phyloP scores from a whole-genome alignment of 306 rosid genomes.

The Coriaria nepalensis region DNA sequence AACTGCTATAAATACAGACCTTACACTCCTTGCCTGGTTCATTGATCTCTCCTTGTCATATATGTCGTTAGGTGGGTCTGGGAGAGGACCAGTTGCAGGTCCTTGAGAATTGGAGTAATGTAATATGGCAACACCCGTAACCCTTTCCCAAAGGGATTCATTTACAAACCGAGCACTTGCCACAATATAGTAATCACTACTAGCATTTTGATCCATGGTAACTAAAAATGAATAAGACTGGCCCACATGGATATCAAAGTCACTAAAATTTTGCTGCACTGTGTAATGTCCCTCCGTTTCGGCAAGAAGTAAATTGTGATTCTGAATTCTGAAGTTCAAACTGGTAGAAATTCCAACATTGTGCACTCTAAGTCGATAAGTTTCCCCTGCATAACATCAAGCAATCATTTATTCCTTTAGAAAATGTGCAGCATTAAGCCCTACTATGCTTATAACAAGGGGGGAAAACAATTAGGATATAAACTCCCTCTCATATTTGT shows the following conservation, averaged over 20 bases:
- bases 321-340: conserved; percentile 86
- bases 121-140: conserved; percentile 73
- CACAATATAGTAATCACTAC: conserved; percentile 82
- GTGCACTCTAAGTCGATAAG: conserved; percentile 71
- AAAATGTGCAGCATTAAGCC: too few species aligned
- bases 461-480: too few species aligned
- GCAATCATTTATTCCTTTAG: neutral
- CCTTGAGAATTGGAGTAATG: conserved; percentile 83
- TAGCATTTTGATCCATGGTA: conserved; percentile 77
- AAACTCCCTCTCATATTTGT: too few species aligned
- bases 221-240: conserved; percentile 79
- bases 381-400: conserved; percentile 53
- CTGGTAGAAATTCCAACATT: conserved; percentile 78
- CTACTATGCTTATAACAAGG: too few species aligned
- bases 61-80: conserved; percentile 58
- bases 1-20: conserved; percentile 36
- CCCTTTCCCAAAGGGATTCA: conserved; percentile 71
- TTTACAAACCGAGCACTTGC: conserved; percentile 97
- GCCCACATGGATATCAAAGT: conserved; percentile 79
- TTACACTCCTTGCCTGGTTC: conserved; percentile 71
- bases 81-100: conserved; percentile 74
- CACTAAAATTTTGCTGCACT: conserved; percentile 44
- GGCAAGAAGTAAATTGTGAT: conserved; percentile 52
- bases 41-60: conserved; percentile 45
- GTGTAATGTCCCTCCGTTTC: conserved; percentile 81